Conservation (phyloP, 2,329 filamentous ascomycete species). For the Alternaria sp. region DNA sequence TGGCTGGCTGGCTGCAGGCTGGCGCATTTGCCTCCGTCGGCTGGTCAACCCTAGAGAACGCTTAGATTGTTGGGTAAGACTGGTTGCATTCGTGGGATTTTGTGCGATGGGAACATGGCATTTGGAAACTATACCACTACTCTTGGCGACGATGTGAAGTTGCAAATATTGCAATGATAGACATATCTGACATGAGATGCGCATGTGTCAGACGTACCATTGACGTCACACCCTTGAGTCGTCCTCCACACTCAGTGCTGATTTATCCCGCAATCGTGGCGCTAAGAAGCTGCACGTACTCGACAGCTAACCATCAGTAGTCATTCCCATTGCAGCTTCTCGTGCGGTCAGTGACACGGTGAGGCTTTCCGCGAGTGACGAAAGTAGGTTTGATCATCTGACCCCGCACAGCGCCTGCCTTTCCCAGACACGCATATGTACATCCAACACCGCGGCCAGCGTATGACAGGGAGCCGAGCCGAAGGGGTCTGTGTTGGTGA, state of each 20-base stretch:
- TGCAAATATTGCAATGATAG: neutral
- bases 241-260: neutral
- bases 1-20: neutral
- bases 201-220: constrained; percentile 2
- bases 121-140: constrained; percentile 4
- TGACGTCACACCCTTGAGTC: constrained; percentile 11
- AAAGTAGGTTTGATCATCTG: constrained; percentile 3
- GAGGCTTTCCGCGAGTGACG: constrained; percentile 2
- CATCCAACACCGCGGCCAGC: neutral
- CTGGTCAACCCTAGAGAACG: neutral
- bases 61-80: constrained; percentile 1
- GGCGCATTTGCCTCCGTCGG: neutral
- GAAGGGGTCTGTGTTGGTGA: neutral
- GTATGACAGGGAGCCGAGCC: neutral
- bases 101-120: neutral
- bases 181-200: neutral
- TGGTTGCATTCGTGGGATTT: neutral
- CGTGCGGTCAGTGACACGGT: neutral
- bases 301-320: neutral
- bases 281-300: neutral
- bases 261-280: constrained; percentile 1
- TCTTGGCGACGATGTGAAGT: constrained; percentile 1
- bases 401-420: constrained; percentile 2
- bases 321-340: constrained; percentile 4
- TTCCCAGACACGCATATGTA: neutral